phyloP scores from a whole-genome alignment of 768 basidiomycete species.

The Xanthoconium stramineum region DNA sequence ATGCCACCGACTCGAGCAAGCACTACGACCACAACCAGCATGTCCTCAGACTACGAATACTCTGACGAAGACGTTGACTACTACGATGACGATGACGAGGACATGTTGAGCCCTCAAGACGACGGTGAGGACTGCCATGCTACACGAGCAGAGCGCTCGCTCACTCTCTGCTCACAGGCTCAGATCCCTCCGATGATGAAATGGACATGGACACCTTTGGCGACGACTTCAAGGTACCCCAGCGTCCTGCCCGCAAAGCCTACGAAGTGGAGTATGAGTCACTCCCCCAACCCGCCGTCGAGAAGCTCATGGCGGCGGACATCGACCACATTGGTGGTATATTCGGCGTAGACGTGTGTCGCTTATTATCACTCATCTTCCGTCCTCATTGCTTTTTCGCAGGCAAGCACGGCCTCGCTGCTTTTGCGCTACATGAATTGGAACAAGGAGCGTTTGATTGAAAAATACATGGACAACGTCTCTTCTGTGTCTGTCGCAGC shows the following conservation, averaged over 20 bases:
- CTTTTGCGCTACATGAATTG: constrained; percentile 83
- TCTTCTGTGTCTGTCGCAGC: constrained; percentile 67
- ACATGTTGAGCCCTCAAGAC: constrained; percentile 59
- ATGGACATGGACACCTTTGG: constrained; percentile 66
- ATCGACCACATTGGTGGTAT: constrained; percentile 86
- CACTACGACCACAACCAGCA: constrained; percentile 21
- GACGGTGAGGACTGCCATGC: constrained; percentile 40
- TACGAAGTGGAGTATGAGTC: constrained; percentile 88
- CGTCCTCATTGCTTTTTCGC: constrained; percentile 4
- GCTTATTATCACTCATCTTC: background rate
- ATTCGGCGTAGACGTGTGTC: constrained; percentile 83
- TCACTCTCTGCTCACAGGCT: constrained; percentile 27
- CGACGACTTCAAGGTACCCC: constrained; percentile 59
- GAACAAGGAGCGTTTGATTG: constrained; percentile 96
- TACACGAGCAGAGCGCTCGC: constrained; percentile 24
- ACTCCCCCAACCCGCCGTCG: constrained; percentile 68
- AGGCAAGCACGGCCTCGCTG: constrained; percentile 70
- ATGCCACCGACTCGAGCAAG: constrained; percentile 15
- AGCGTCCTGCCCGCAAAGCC: constrained; percentile 57
- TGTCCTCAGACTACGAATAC: constrained; percentile 68
- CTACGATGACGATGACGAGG: constrained; percentile 71
- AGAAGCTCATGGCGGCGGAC: constrained; percentile 73
- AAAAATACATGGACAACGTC: constrained; percentile 95
- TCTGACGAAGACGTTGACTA: constrained; percentile 67
- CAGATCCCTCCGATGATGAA: constrained; percentile 52